Base-by-base conservation (phyloP, 2,329 filamentous ascomycete genomes). In the Ophiostoma piceae region DNA sequence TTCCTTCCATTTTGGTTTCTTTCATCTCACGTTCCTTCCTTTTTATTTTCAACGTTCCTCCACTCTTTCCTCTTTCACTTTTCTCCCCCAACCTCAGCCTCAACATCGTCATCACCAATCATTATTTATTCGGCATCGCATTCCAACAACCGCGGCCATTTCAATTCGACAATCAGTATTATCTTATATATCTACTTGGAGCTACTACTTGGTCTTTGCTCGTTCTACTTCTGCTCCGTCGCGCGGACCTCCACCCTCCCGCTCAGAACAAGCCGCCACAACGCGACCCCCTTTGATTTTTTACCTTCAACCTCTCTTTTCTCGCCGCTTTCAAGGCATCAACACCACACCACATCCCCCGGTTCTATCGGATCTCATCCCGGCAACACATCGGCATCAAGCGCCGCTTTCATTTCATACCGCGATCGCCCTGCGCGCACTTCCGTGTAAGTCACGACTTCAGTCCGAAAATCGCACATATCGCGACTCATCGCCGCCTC, bases 381-480 rank as follows among this genome's bases (percentile, higher is more conserved):
- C 65, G 16, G 37, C 14, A 12, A 32, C 65, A 3, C 16, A 5
- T 26, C n/a, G 22, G 39, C 65, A n/a, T 43, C 39, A 35, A 32
- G 5, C 9, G 43, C 9, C 16, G 29, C 65, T 35, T 43, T 65
- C 39, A n/a, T 67, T 69, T 69, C n/a, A 19, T 67, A 39, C 29
- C 70, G 67, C 67, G 64, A 66, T 57, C 51, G 65, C 19, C 29
- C 35, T 39, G 43, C 70, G 70, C 67, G 70, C 67, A 47, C 26
- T 4, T 32, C 66, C 70, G 70, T 71, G 70, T 71, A 71, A 71
- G 70, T 71, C 67, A 39, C 51, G 47, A 62, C 37, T 54, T 37
- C 67, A 32, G 14, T 47, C n/a, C 39, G 43, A 37, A 66, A 57
- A 43, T 32, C 54, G 41, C 67, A 67, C n/a, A 39, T 29, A 14